phyloP scores from a whole-genome alignment of 768 basidiomycete genomes.

The Auricularia sp. region DNA sequence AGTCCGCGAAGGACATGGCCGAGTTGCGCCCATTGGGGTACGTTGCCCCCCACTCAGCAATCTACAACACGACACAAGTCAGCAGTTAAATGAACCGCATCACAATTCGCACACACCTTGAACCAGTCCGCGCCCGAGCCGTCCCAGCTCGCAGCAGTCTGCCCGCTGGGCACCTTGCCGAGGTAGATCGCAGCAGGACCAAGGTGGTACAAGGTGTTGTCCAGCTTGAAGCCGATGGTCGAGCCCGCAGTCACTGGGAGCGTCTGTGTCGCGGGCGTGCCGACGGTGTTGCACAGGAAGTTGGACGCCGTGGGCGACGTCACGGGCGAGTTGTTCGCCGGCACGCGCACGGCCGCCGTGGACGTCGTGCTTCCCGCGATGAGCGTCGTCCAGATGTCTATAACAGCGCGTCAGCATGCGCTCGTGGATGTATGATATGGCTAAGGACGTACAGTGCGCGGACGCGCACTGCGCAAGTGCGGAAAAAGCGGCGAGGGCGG shows the following conservation, averaged over 20 bases:
- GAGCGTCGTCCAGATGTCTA: slow-evolving; percentile 25
- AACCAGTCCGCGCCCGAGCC: slow-evolving; percentile 3
- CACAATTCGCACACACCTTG: neutral
- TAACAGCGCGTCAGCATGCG: neutral
- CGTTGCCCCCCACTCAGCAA: slow-evolving; percentile 5
- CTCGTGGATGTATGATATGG: no score
- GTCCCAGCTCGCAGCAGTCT: neutral
- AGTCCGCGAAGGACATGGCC: neutral
- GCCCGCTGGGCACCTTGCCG: slow-evolving; percentile 4
- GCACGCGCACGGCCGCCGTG: slow-evolving; percentile 23
- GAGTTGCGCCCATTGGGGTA: neutral
- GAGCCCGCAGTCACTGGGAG: slow-evolving; percentile 30
- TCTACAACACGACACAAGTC: neutral
- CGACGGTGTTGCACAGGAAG: slow-evolving; percentile 29
- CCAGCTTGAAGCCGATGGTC: slow-evolving; percentile 30
- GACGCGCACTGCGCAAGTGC: slow-evolving; percentile 22
- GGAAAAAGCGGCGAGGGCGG: slow-evolving; percentile 6
- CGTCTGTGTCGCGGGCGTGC: slow-evolving; percentile 25
- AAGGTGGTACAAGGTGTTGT: slow-evolving; percentile 32
- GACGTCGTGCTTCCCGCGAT: slow-evolving; percentile 21
- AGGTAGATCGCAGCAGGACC: slow-evolving; percentile 38
- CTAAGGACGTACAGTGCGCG: slow-evolving; percentile 21
- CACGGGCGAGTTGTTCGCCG: slow-evolving; percentile 26
- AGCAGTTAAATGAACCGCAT: no score
- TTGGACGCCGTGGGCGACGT: slow-evolving; percentile 21